phyloP scores from a whole-genome alignment of 371 early-diverging fungal species.

The Mucor piriformis region DNA sequence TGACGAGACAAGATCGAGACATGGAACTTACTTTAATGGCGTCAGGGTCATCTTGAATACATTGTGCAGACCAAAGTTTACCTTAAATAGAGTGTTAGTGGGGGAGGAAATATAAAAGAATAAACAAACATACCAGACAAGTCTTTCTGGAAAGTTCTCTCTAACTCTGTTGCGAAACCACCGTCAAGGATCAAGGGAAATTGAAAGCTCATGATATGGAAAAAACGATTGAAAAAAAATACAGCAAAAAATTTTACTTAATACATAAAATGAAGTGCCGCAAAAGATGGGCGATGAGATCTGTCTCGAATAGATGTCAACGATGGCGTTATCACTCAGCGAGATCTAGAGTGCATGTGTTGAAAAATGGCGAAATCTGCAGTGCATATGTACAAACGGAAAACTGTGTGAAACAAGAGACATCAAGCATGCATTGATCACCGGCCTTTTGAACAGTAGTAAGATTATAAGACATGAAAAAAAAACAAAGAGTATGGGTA shows the following conservation, averaged over 20 bases:
- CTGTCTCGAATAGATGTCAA: background rate
- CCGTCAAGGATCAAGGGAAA: constrained; percentile 55
- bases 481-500: no score
- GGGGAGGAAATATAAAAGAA: background rate
- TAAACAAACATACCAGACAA: constrained; percentile 30
- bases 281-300: background rate
- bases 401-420: no score
- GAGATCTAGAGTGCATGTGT: no score
- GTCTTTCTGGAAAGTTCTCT: constrained; percentile 40
- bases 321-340: no score
- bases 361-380: no score
- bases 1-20: no score
- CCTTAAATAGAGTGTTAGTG: constrained; percentile 17
- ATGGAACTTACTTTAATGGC: constrained; percentile 51
- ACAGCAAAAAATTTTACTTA: background rate
- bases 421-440: no score
- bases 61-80: constrained; percentile 54
- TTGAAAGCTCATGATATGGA: constrained; percentile 47
- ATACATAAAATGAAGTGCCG: background rate
- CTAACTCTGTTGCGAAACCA: constrained; percentile 54
- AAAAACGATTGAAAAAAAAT: constrained; percentile 42
- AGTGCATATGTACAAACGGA: no score
- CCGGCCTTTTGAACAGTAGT: no score
- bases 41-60: constrained; percentile 46
- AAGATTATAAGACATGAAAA: no score